phyloP scores from a whole-genome alignment of 2,329 filamentous ascomycete genomes.

The Aureobasidium sp. region DNA sequence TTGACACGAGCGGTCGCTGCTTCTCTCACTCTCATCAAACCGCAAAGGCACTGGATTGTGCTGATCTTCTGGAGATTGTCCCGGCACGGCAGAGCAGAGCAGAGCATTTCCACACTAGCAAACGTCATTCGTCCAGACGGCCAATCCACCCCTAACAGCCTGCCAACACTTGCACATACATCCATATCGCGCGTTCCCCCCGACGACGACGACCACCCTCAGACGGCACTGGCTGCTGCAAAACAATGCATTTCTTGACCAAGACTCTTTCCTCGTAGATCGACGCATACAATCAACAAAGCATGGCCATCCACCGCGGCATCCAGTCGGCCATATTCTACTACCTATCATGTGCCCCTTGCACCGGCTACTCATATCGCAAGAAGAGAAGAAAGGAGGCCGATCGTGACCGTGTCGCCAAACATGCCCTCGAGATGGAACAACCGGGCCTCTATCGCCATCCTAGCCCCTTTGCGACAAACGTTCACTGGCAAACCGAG shows the following conservation, averaged over 20 bases:
- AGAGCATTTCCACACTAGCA: background rate
- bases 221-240: background rate
- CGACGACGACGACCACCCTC: background rate
- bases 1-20: background rate
- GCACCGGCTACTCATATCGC: constrained; percentile 61
- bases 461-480: constrained; percentile 76
- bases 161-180: background rate
- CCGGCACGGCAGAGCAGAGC: background rate
- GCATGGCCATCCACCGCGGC: constrained; percentile 35
- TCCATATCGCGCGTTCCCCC: background rate
- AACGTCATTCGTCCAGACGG: background rate
- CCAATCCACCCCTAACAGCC: background rate
- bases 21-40: background rate
- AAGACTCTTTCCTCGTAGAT: background rate
- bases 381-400: constrained; percentile 66
- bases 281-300: background rate
- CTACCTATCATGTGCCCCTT: constrained; percentile 70
- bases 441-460: constrained; percentile 71
- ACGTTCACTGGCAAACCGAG: constrained; percentile 83
- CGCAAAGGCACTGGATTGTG: background rate
- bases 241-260: background rate
- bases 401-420: constrained; percentile 59
- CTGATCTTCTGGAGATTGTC: background rate
- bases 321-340: constrained; percentile 74
- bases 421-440: constrained; percentile 57